A percentile compares a stretch with the other conserved stretches of the same genome.
These are phyloP conservation scores for Triadica sebifera DNA, from an alignment of 345 rosid genomes.

Conservation along the genomic window DNA sequence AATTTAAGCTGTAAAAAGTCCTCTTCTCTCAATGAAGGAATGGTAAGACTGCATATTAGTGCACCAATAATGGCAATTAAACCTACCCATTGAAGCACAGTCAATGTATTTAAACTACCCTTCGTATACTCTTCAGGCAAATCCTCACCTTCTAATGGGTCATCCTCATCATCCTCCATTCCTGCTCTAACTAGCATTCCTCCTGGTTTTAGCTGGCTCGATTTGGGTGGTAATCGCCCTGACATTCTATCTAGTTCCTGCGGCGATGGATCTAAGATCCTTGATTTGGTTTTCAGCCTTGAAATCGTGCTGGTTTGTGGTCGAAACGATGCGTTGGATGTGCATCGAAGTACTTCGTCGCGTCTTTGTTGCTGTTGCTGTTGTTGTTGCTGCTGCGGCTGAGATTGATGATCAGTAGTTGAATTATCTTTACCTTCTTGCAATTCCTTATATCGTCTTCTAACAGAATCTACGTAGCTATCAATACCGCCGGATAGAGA, in stretches of 20 bases:
- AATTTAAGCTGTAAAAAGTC: constrained; percentile 53
- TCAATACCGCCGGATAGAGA: constrained; percentile 16
- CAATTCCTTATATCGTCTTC: constrained; percentile 31
- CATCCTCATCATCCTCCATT: constrained; percentile 72
- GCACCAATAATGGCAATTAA: constrained; percentile 53
- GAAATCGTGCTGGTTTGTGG: constrained; percentile 37
- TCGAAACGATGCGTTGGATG: constrained; percentile 51
- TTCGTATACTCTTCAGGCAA: constrained; percentile 62
- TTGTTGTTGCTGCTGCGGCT: not conserved
- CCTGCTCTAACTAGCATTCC: constrained; percentile 22
- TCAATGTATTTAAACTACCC: constrained; percentile 36
- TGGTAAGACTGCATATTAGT: constrained; percentile 46
- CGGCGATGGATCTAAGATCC: constrained; percentile 67
- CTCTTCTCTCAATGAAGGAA: constrained; percentile 31
- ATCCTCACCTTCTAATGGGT: constrained; percentile 63
- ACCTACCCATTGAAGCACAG: constrained; percentile 66
- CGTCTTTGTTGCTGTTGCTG: not conserved
- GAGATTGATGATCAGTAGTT: too few relatives aligned
- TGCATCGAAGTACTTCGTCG: constrained; percentile 45
- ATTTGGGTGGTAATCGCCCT: constrained; percentile 39
- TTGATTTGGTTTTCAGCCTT: constrained; percentile 56
- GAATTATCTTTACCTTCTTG: not conserved
- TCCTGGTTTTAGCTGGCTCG: constrained; percentile 48
- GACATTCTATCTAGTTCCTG: constrained; percentile 42
- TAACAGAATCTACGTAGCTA: constrained; percentile 17